phyloP scores from a whole-genome alignment of 352 stramenopile genomes.

The Pythium vanterpoolii region DNA sequence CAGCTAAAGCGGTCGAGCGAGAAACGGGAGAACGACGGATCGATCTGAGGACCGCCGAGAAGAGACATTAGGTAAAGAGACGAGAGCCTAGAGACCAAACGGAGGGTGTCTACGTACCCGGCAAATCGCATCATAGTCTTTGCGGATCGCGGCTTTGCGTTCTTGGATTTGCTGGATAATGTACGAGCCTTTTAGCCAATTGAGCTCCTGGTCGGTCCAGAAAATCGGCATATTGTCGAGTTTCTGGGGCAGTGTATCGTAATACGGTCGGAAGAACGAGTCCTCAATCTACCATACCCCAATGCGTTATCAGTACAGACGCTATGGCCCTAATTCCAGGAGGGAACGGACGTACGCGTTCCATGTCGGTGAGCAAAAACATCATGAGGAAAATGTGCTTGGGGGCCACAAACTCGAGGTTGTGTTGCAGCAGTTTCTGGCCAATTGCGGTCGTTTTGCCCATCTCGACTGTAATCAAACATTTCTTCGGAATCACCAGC shows the following conservation, averaged over 20 bases:
- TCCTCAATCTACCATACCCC: conserved; percentile 41
- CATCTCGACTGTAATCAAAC: conserved; percentile 99
- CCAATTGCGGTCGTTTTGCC: conserved; percentile 96
- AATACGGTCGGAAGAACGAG: conserved; percentile 94
- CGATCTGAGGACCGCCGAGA: conserved; percentile 43
- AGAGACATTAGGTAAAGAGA: neutral
- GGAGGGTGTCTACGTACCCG: conserved; percentile 21
- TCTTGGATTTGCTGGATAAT: conserved; percentile 95
- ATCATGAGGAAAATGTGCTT: conserved; percentile 99
- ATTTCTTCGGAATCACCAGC: conserved; percentile 92
- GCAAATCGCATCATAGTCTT: conserved; percentile 98
- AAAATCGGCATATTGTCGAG: conserved; percentile 99
- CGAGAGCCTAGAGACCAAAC: neutral
- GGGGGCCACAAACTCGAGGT: conserved; percentile 96
- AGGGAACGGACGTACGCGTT: conserved; percentile 50
- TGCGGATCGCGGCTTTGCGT: conserved; percentile 93
- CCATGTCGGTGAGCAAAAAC: conserved; percentile 97
- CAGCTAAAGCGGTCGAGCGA: conserved; percentile 98
- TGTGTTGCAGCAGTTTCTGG: conserved; percentile 88
- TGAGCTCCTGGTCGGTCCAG: conserved; percentile 94
- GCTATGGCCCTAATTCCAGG: neutral
- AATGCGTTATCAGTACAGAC: neutral
- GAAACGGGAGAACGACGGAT: conserved; percentile 90
- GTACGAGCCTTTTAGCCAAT: conserved; percentile 90
- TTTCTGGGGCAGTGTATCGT: conserved; percentile 95